These are phyloP conservation scores for Tieghemostelium lacteum DNA, from an alignment of 78 protist species.

Conservation along the genomic window DNA sequence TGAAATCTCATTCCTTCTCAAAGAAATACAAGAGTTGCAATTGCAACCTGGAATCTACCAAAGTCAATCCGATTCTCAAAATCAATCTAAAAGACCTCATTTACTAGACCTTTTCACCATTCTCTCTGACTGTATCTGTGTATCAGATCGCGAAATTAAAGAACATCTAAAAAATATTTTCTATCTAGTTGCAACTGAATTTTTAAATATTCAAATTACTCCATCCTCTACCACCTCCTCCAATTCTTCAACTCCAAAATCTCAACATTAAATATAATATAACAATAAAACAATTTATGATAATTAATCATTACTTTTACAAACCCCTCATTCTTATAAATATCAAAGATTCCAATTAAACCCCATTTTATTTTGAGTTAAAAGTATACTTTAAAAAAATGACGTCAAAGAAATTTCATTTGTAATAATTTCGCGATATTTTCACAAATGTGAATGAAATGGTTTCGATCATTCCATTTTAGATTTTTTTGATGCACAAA, in stretches of 20 bases:
- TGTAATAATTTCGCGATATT: no score
- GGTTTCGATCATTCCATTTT: no score
- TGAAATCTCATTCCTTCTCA: conserved; percentile 52
- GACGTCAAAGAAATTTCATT: no score
- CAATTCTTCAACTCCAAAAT: not conserved
- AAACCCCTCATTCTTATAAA: no score
- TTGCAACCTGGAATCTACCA: conserved; percentile 64
- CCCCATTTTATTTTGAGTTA: no score
- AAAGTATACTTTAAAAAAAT: no score
- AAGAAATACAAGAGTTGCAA: conserved; percentile 38
- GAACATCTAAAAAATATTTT: conserved; percentile 51
- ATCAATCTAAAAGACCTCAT: conserved; percentile 47
- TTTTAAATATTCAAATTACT: conserved; percentile 7
- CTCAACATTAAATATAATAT: no score
- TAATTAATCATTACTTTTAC: no score
- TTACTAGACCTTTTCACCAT: conserved; percentile 53
- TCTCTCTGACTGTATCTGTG: conserved; percentile 71
- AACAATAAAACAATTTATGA: no score
- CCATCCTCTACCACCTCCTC: not conserved
- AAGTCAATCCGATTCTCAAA: not conserved
- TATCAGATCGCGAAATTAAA: conserved; percentile 69
- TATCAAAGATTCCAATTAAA: no score
- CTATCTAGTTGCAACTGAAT: conserved; percentile 32
- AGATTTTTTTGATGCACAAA: no score
- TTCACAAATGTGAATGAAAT: no score